Evolutionary conservation across 768 basidiomycete genomes (phyloP), one percentile per base, ranked within the genome.

Genomic region (Phaeolepiota aurea): DNA sequence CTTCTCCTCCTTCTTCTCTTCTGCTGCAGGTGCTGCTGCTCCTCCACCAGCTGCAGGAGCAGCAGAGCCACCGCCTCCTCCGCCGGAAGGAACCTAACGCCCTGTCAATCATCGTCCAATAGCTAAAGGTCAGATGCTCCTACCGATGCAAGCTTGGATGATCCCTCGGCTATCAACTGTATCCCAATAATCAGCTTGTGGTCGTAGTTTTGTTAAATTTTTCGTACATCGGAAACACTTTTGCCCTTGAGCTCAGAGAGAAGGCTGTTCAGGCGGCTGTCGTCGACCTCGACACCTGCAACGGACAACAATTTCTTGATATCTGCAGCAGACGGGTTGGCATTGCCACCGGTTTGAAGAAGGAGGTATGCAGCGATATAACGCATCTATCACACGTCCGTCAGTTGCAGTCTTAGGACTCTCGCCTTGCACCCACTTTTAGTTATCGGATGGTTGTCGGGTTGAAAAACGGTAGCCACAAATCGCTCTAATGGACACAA

Each of bases 281-380:
- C 77, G 50, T 99, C 92, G 33, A 79, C 73, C 60, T 94, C 90
- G 53, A 96, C 82, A 54, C 88, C 90, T 54, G 90, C 96, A 47
- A 82, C 71, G 41, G 55, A 64, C 52, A 99, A 82, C 57, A 98
- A 79, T 55, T 81, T 81, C 70, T 81, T 90, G 70, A 99, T 73
- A 61, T 97, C 93, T 34, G 56, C 74, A 41, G 87, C 87, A 45
- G 83, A 80, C 48, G 96, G 93, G 48, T 75, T 77, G 54, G 81
- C 67, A 58, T 97, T 97, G 42, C 96, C 96, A 51, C 91, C 96
- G 59, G 80, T 76, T 64, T 87, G 85, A 69, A 97, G 91, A 62
- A 99, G 90, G 45, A 99, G 81, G 75, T 96, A 98, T 51, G 91
- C 89, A 69, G 91, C 93, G 64, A 97, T 71, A 60, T 91, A 69